Evolutionary conservation across 768 basidiomycete species (phyloP).

Genomic region (Neoboletus brunneissimus): DNA sequence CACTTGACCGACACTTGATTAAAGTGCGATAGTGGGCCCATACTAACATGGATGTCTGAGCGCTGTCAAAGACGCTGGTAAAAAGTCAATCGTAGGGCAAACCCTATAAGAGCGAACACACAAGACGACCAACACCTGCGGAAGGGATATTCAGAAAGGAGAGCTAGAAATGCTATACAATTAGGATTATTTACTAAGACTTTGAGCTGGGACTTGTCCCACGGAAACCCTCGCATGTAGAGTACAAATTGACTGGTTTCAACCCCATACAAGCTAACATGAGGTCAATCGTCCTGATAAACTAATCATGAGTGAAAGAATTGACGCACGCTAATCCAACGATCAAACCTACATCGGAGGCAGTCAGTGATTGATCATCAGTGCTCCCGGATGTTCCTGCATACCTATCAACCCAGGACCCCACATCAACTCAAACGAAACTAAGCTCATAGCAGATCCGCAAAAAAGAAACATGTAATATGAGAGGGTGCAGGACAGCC

Average conservation of each 20-base stretch:
- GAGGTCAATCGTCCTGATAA: not conserved
- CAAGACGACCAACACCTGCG: conserved; percentile 2
- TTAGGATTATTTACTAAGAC: not conserved
- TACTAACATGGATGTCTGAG: not conserved
- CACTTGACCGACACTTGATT: conserved; percentile 9
- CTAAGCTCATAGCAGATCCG: not conserved
- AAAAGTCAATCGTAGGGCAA: not conserved
- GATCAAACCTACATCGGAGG: not conserved
- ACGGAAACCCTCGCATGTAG: not conserved
- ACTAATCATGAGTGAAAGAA: not conserved
- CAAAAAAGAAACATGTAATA: too few relatives aligned
- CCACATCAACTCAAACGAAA: not conserved
- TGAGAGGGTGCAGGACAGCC: too few relatives aligned
- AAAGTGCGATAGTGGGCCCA: not conserved
- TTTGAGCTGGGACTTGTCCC: not conserved
- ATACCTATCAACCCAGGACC: not conserved
- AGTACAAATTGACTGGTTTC: not conserved
- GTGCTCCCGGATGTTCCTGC: not conserved
- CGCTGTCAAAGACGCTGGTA: conserved; percentile 9
- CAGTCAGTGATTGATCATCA: not conserved
- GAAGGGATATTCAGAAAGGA: not conserved
- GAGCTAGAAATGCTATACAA: not conserved
- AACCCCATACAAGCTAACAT: not conserved
- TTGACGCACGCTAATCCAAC: not conserved
- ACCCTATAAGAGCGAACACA: not conserved